Evolutionary conservation across 1,284 basidiomycete species (phyloP), one percentile per base, ranked within the genome.

Genomic region (Malassezia restricta): DNA sequence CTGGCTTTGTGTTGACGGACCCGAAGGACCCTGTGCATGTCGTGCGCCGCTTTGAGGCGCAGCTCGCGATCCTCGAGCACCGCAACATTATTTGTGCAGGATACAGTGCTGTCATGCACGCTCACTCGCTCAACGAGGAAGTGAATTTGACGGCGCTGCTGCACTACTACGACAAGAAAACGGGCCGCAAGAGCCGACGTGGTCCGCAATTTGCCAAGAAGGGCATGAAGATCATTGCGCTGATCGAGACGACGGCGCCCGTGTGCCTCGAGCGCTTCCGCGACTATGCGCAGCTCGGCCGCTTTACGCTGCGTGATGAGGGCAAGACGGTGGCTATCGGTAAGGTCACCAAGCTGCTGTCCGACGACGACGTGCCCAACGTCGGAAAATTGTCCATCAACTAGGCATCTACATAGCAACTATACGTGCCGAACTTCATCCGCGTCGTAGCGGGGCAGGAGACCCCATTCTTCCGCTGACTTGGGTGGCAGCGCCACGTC

Each of bases 81-180:
- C 63, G 65, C 53, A 71, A 71, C 56, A 71, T 71, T 56, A 73
- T 73, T 54, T 64, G 63, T 43, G 63, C 68, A 8, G 70, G 70
- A n/a, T 73, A 71, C 60, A 62, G 57, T 33, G 68, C 70, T 12
- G 65, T 73, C 29, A 64, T 73, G 47, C 68, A 73, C 53, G 66
- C 66, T 39, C 70, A 73, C 59, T 64, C 68, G 4, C 58, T 64
- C 7, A 58, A 59, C 35, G 68, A 73, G 56, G 70, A 73, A 52
- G 62, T 67, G 29, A 63, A 39, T 45, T 46, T 73, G 44, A 43
- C 50, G 6, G 65, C 62, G 31, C 54, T 73, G 38, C 48, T 73
- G 54, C 70, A 73, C 63, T 73, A 73, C 63, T 73, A 71, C 59
- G 68, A 73, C 59, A 73, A 71, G 55, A 71, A 71, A 58, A 73